phyloP scores from a whole-genome alignment of 768 basidiomycete species.

The Mycena metata region DNA sequence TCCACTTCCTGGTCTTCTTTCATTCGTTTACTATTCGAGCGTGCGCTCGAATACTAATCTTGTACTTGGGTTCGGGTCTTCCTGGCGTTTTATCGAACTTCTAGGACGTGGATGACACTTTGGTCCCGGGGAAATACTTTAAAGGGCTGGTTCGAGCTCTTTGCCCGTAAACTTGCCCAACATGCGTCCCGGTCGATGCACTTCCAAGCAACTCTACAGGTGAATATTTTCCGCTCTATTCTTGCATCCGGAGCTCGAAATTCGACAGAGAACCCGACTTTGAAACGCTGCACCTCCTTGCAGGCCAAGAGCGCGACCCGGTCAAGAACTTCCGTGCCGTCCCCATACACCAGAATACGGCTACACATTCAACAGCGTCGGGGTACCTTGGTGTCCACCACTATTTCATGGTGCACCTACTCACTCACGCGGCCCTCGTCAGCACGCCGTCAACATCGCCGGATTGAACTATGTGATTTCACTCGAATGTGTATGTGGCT shows the following conservation, averaged over 20 bases:
- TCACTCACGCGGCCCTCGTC: background rate
- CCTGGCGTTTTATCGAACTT: too few species aligned
- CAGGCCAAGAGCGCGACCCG: constrained; percentile 66
- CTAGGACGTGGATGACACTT: too few species aligned
- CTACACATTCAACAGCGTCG: constrained; percentile 67
- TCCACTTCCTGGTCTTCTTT: too few species aligned
- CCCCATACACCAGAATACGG: constrained; percentile 70
- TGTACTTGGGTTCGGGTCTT: too few species aligned
- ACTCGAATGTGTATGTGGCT: background rate
- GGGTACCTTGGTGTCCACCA: constrained; percentile 50
- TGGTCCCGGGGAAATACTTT: too few species aligned
- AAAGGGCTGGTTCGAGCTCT: too few species aligned
- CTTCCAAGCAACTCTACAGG: background rate
- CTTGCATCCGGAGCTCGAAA: too few species aligned
- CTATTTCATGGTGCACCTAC: too few species aligned
- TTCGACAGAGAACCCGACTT: constrained; percentile 61
- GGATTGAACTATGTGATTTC: background rate
- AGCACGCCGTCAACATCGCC: background rate
- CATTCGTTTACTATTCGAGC: too few species aligned
- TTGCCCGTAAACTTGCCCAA: too few species aligned
- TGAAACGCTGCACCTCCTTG: constrained; percentile 74
- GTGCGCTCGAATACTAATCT: too few species aligned
- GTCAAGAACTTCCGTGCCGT: constrained; percentile 71
- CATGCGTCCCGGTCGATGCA: too few species aligned
- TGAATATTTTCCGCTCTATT: background rate